Evolutionary conservation across 2,329 filamentous ascomycete genomes (phyloP).

Genomic region (Penicillium digitatum): DNA sequence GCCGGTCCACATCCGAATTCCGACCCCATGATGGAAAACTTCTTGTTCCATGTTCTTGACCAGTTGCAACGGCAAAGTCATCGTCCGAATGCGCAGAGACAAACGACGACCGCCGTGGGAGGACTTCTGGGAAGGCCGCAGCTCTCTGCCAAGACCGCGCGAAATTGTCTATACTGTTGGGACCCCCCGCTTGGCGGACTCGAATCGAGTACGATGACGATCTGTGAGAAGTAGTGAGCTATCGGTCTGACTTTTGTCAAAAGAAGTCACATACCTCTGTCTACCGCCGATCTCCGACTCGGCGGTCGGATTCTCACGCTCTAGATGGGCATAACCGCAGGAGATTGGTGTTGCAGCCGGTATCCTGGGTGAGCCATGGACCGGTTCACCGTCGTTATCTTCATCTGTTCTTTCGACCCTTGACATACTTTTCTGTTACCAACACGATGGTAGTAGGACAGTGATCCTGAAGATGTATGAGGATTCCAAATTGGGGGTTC

Average conservation of each 20-base stretch:
- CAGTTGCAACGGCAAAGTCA: conserved; percentile 36
- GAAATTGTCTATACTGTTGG: conserved; percentile 93
- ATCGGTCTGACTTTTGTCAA: background rate
- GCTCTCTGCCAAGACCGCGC: conserved; percentile 89
- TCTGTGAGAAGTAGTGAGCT: conserved; percentile 10
- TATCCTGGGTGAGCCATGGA: conserved; percentile 9
- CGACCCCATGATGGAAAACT: conserved; percentile 19
- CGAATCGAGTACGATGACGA: conserved; percentile 47
- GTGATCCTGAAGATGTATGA: background rate
- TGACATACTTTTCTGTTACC: conserved; percentile 1
- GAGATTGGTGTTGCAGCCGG: conserved; percentile 12
- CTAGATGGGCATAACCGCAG: conserved; percentile 14
- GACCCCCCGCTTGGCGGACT: conserved; percentile 68
- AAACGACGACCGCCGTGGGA: conserved; percentile 73
- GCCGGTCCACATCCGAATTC: conserved; percentile 28
- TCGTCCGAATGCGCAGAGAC: conserved; percentile 54
- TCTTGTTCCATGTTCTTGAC: conserved; percentile 19
- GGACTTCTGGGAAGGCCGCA: conserved; percentile 80
- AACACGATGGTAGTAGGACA: background rate
- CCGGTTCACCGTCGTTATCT: conserved; percentile 1
- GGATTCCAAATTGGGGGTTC: background rate
- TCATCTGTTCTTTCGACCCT: conserved; percentile 4
- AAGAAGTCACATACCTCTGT: conserved; percentile 9
- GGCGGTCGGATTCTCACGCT: conserved; percentile 8
- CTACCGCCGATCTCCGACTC: conserved; percentile 16